Evolutionary conservation across 345 rosid species (phyloP).

Genomic region (Eucalyptus regnans): DNA sequence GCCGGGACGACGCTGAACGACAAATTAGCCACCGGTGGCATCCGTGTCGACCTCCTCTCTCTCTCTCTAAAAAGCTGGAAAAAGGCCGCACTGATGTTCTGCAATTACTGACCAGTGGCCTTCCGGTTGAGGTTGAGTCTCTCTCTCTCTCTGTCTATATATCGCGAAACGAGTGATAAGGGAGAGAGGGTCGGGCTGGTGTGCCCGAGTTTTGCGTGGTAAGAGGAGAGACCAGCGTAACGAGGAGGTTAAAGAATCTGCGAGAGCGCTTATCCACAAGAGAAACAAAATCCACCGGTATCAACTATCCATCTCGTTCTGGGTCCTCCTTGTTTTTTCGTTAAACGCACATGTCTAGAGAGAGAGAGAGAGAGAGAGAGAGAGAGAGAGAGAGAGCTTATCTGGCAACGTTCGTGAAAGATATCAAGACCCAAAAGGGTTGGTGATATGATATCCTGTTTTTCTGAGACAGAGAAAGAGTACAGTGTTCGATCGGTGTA

Average conservation of each 20-base stretch:
- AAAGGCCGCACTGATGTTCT: not conserved
- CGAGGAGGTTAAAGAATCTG: not conserved
- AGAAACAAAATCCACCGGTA: not conserved
- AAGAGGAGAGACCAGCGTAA: not conserved
- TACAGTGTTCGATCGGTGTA: not conserved
- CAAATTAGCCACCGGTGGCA: not conserved
- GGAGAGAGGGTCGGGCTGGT: not conserved
- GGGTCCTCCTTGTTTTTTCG: not conserved
- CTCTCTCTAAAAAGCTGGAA: not conserved
- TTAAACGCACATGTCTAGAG: not conserved
- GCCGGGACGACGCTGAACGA: not conserved
- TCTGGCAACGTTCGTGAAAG: not conserved
- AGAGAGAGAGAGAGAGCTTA: not conserved
- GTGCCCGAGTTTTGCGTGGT: not conserved
- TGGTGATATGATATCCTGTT: not conserved
- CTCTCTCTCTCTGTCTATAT: not conserved
- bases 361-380: not conserved
- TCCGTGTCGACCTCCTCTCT: not conserved
- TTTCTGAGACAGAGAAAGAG: not conserved
- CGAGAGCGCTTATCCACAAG: not conserved
- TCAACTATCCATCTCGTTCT: not conserved
- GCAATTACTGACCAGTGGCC: not conserved
- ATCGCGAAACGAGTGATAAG: not conserved
- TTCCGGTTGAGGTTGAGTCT: not conserved
- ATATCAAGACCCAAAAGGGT: not conserved